Evolutionary conservation across 306 rosid genomes (phyloP).

Genomic region (Trifolium pratense): DNA sequence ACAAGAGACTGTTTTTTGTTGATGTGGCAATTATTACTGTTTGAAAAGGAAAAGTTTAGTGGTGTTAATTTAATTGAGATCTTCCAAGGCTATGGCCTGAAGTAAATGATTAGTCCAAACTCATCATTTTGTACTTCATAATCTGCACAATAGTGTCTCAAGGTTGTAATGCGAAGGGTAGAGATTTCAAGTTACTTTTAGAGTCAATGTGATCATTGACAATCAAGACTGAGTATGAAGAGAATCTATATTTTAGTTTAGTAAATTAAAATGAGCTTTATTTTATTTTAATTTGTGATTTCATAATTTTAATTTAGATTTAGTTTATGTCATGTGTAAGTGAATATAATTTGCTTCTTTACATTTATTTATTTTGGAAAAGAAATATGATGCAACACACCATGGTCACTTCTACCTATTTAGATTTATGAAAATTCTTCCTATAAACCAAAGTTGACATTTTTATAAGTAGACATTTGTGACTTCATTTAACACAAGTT

Average conservation of each 20-base stretch:
- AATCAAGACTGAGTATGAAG: neutral
- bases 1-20: neutral
- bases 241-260: neutral
- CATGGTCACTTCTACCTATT: too few species aligned
- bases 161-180: too few species aligned
- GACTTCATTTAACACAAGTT: constrained; percentile 21
- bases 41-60: neutral
- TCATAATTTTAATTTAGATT: neutral
- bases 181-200: too few species aligned
- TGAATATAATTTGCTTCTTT: neutral
- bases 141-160: too few species aligned
- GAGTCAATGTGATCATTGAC: neutral
- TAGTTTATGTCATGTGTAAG: neutral
- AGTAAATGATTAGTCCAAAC: neutral
- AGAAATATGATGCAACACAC: too few species aligned
- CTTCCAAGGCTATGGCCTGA: too few species aligned
- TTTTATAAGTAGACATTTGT: too few species aligned
- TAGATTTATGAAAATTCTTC: too few species aligned
- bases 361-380: neutral
- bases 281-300: neutral
- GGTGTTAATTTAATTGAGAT: too few species aligned
- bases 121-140: too few species aligned
- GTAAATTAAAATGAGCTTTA: neutral
- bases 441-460: too few species aligned
- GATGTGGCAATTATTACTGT: neutral